Conservation (phyloP, 2,329 filamentous ascomycete genomes). For the Lithohypha guttulata region DNA sequence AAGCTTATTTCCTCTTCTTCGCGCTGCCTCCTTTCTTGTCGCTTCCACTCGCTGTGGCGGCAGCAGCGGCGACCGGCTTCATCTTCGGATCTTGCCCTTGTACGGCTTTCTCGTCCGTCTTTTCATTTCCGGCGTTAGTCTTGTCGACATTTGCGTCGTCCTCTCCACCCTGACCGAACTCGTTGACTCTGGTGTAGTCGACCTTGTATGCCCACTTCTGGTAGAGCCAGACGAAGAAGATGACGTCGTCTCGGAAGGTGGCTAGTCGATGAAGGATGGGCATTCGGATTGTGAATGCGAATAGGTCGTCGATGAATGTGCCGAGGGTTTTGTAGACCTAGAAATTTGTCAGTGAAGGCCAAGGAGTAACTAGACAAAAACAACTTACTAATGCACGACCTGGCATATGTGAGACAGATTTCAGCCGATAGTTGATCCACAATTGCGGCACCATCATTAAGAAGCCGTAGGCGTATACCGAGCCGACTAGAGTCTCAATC, state of each 20-base stretch:
- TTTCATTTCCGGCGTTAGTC: slow-evolving; percentile 12
- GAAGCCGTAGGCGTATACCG: slow-evolving; percentile 96
- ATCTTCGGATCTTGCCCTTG: slow-evolving; percentile 20
- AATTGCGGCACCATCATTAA: slow-evolving; percentile 96
- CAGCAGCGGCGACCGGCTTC: slow-evolving; percentile 14
- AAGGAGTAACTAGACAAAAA: slow-evolving; percentile 52
- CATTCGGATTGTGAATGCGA: slow-evolving; percentile 99
- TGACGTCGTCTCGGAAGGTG: slow-evolving; percentile 87
- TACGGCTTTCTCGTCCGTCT: slow-evolving; percentile 13
- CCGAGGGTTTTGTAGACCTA: slow-evolving; percentile 99
- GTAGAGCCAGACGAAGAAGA: slow-evolving; percentile 97
- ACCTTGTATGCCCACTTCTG: slow-evolving; percentile 87
- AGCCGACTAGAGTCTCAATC: slow-evolving; percentile 88
- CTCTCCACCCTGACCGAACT: slow-evolving; percentile 98
- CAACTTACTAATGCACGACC: slow-evolving; percentile 91
- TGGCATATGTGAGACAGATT: slow-evolving; percentile 76
- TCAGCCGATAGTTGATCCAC: slow-evolving; percentile 98
- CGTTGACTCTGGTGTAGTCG: slow-evolving; percentile 86
- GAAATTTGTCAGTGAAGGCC: slow-evolving; percentile 59
- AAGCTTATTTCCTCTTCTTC: slow-evolving; percentile 17
- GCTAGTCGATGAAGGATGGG: slow-evolving; percentile 83
- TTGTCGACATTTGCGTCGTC: slow-evolving; percentile 50
- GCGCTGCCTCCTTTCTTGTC: slow-evolving; percentile 14
- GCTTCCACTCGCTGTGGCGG: slow-evolving; percentile 15
- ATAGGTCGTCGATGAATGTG: slow-evolving; percentile 97